Base-by-base conservation (phyloP, 2,329 filamentous ascomycete genomes). In the Fusarium dimerum region DNA sequence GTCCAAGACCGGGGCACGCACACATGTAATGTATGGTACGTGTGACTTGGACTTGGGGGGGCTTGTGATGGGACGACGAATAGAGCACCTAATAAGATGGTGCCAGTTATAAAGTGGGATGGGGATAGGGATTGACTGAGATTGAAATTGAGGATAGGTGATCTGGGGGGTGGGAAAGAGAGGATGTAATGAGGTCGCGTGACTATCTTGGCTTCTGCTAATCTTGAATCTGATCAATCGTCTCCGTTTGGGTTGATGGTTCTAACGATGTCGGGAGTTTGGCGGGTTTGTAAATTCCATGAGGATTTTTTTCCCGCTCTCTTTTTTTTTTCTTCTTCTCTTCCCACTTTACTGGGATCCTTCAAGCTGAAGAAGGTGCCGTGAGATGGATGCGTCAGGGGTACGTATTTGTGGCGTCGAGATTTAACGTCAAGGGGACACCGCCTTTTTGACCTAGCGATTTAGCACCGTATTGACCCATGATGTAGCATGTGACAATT, bases 1-100 rank as follows among this genome's bases (percentile, higher is more conserved):
- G 48, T 53, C 48, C 52, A 61, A 46, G 53, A 58, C 60, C 50
- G 52, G 55, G 55, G 60, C 60, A 62, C 55, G 55, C 57, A 59
- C 57, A 55, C 60, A 63, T 63, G 50, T 54, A 48, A 17, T 38
- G 50, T 50, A 48, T 47, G 43, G 43, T 57, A 51, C 50, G 32
- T 36, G 32, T 36, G 32, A 36, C 32, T 36, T 36, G 32, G 20
- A 26, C 20, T 26, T 26, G 20, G 20, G 20, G 13, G 5, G 32
- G 32, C 48, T 40, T 64, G 62, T 64, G 62, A 64, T 50, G 45
- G 50, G 48, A 36, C 44, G 50, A 40, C 38, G 34, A 17, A 43
- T 26, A 26, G 20, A 26, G 20, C 20, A 26, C 20, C 20, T 26
- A 26, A 11, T 36, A 13, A 26, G 13, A 36, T 8, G 29, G 10